phyloP scores from a whole-genome alignment of 1,284 basidiomycete species.

The Ceratobasidium theobromae region DNA sequence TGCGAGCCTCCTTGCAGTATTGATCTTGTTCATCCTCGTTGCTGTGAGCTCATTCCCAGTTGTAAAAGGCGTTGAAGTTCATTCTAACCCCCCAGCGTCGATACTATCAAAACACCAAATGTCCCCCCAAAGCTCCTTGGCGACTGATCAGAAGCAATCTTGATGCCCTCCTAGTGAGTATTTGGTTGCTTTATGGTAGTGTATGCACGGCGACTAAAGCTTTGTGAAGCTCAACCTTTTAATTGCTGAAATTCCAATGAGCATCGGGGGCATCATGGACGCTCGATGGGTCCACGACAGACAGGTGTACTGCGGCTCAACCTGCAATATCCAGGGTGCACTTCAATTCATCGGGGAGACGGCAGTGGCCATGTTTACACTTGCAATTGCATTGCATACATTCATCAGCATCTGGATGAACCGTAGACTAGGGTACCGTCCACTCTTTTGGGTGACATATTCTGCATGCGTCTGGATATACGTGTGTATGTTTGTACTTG shows the following conservation, averaged over 20 bases:
- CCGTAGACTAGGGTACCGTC: not conserved
- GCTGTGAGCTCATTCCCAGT: too few relatives aligned
- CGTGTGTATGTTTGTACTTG: not conserved
- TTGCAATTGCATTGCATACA: not conserved
- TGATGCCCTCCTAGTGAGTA: not conserved
- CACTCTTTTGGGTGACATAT: not conserved
- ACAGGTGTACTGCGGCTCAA: not conserved
- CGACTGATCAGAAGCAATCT: not conserved
- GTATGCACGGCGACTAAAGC: not conserved
- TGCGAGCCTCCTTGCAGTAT: too few relatives aligned
- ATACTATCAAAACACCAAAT: not conserved
- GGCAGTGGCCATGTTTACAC: not conserved
- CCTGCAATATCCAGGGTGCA: conserved; percentile 6
- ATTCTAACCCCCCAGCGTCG: not conserved
- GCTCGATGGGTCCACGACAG: conserved; percentile 2
- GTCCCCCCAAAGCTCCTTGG: not conserved
- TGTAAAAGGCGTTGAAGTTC: not conserved
- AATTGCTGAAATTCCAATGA: not conserved
- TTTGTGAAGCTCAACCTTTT: not conserved
- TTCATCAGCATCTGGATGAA: not conserved
- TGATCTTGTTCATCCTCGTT: not conserved
- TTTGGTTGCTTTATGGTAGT: not conserved
- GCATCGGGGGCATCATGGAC: conserved; percentile 3
- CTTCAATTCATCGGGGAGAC: conserved; percentile 5
- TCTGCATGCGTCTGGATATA: not conserved